Evolutionary conservation across 2,329 filamentous ascomycete genomes (phyloP).

Genomic region (Fusarium globosum): DNA sequence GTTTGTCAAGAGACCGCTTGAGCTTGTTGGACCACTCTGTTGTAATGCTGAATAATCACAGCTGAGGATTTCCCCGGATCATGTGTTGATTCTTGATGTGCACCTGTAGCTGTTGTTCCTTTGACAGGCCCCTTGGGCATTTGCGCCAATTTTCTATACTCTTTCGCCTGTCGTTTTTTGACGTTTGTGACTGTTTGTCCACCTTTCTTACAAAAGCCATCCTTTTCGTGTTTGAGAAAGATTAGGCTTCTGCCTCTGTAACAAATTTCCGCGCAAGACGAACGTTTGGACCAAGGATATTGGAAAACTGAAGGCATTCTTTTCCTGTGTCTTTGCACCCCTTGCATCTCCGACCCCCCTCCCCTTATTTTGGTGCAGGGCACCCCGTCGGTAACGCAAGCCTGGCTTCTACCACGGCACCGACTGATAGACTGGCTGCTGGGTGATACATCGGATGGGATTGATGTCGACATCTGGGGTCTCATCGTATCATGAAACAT

Average conservation of each 20-base stretch:
- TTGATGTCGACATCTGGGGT: rapidly evolving
- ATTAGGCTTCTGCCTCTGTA: too few relatives aligned
- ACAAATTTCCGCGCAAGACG: too few relatives aligned
- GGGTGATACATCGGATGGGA: background rate
- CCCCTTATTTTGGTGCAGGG: background rate
- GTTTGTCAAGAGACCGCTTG: too few relatives aligned
- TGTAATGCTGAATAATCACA: background rate
- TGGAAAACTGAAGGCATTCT: background rate
- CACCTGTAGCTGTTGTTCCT: background rate
- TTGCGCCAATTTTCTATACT: background rate
- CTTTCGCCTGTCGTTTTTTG: background rate
- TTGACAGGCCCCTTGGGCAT: background rate
- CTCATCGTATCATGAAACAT: background rate
- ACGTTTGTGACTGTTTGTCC: background rate
- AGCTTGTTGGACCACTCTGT: background rate
- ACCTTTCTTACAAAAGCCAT: background rate
- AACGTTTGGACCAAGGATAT: too few relatives aligned
- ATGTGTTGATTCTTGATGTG: background rate
- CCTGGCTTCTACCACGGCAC: background rate
- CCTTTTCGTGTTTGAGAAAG: background rate
- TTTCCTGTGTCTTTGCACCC: background rate
- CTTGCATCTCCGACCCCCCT: background rate
- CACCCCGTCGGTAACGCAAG: background rate
- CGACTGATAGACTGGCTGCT: background rate
- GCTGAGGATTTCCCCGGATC: background rate